These are phyloP conservation scores for Leccinum olivaceopallidum DNA, from an alignment of 768 basidiomycete species.

Conservation along the genomic window DNA sequence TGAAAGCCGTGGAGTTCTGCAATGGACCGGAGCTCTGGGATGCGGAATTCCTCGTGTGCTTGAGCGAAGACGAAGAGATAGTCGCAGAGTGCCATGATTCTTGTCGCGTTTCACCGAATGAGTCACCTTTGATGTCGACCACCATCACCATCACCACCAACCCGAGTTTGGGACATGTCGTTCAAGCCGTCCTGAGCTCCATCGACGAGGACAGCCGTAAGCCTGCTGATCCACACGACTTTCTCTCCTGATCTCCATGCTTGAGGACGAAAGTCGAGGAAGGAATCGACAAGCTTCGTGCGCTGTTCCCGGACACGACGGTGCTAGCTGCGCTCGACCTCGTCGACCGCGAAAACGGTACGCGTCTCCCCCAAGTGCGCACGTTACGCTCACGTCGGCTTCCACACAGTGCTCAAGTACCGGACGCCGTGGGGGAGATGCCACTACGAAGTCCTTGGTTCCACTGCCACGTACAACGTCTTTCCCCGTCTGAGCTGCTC, in stretches of 20 bases:
- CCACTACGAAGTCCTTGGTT: conserved; percentile 69
- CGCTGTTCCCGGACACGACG: conserved; percentile 61
- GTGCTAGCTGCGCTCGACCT: conserved; percentile 74
- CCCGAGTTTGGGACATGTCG: conserved; percentile 25
- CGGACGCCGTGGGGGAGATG: conserved; percentile 54
- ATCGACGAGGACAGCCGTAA: conserved; percentile 36
- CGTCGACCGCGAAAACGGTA: conserved; percentile 71
- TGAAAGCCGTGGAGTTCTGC: conserved; percentile 72
- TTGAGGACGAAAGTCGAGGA: conserved; percentile 42
- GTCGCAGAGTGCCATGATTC: conserved; percentile 25
- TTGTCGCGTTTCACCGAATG: not conserved
- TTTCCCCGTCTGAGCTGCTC: conserved; percentile 47
- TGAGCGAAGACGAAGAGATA: conserved; percentile 81
- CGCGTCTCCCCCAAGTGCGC: conserved; percentile 11
- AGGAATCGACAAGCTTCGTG: conserved; percentile 52
- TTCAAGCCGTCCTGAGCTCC: conserved; percentile 35
- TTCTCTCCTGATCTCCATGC: not conserved
- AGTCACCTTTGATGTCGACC: conserved; percentile 19
- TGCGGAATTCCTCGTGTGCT: conserved; percentile 75
- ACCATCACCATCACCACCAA: conserved; percentile 4
- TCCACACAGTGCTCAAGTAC: conserved; percentile 57
- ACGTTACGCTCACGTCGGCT: conserved; percentile 3
- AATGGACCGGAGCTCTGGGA: conserved; percentile 80
- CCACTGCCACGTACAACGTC: conserved; percentile 62
- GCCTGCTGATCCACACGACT: conserved; percentile 1